These are phyloP conservation scores for Pyrenophora graminea DNA, from an alignment of 2,329 filamentous ascomycete species.

Conservation along the genomic window DNA sequence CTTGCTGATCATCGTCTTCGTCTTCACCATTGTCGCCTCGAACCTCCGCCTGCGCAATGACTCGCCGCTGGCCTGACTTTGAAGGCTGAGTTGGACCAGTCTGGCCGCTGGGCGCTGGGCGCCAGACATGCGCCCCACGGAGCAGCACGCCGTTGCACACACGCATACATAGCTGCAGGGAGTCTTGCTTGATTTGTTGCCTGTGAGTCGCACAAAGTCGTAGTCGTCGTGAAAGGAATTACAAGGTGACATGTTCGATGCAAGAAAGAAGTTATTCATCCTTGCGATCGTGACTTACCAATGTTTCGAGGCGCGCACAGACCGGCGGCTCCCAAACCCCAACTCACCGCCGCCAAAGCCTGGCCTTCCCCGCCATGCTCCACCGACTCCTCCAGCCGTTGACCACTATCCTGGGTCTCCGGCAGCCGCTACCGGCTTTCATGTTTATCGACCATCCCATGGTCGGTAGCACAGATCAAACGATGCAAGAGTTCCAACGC, in stretches of 20 bases:
- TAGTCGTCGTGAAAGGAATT: too few species aligned
- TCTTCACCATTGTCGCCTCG: neutral
- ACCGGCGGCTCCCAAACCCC: slow-evolving; percentile 10
- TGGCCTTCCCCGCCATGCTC: slow-evolving; percentile 7
- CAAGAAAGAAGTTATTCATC: neutral
- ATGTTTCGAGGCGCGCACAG: slow-evolving; percentile 8
- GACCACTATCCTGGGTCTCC: slow-evolving; percentile 22
- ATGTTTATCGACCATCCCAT: slow-evolving; percentile 2
- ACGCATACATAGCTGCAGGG: too few species aligned
- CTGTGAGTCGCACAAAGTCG: too few species aligned
- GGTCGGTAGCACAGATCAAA: too few species aligned
- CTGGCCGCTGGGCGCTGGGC: slow-evolving; percentile 8
- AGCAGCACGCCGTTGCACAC: neutral
- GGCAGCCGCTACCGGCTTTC: slow-evolving; percentile 18
- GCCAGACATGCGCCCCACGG: slow-evolving; percentile 7
- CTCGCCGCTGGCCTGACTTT: slow-evolving; percentile 1
- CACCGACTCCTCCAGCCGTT: slow-evolving; percentile 11
- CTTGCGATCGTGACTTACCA: too few species aligned
- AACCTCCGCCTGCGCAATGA: slow-evolving; percentile 7
- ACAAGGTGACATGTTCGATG: neutral
- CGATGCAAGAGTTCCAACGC: too few species aligned
- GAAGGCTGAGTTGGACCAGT: slow-evolving; percentile 8
- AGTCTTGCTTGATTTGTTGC: neutral
- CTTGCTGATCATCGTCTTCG: neutral
- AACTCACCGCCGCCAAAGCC: slow-evolving; percentile 7